Evolutionary conservation across 768 basidiomycete species (phyloP).

Genomic region (Auricularia sp.): DNA sequence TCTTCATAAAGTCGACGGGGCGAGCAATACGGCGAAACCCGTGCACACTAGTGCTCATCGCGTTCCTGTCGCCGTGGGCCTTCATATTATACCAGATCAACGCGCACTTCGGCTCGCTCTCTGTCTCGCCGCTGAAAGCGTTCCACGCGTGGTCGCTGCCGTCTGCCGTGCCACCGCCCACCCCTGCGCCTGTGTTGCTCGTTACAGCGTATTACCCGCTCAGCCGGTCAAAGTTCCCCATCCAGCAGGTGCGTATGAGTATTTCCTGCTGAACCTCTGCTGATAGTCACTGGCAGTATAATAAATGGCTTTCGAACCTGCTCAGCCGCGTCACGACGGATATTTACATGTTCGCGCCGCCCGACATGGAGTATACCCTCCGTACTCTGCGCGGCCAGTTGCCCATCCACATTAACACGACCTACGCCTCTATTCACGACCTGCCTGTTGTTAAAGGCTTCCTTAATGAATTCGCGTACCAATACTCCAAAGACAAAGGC

Average conservation of each 20-base stretch:
- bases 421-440: conserved; percentile 36
- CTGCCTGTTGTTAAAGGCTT: conserved; percentile 34
- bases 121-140: not conserved
- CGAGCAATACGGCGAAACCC: not conserved
- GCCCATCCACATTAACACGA: conserved; percentile 36
- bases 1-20: not conserved
- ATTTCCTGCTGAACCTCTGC: not conserved
- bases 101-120: not conserved
- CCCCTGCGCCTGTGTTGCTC: conserved; percentile 27
- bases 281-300: conserved; percentile 25
- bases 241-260: conserved; percentile 9
- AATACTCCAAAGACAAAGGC: conserved; percentile 40
- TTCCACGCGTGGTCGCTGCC: not conserved
- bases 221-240: conserved; percentile 37
- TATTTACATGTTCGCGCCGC: conserved; percentile 44
- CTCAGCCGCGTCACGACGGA: conserved; percentile 35
- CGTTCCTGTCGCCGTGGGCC: not conserved
- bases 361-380: conserved; percentile 27
- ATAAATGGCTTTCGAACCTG: conserved; percentile 34
- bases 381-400: conserved; percentile 22
- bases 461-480: conserved; percentile 27
- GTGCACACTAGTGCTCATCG: not conserved
- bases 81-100: not conserved
- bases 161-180: not conserved
- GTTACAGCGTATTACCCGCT: conserved; percentile 49